Conservation (phyloP, 495 filamentous ascomycete genomes). For the Ramalina intermedia region DNA sequence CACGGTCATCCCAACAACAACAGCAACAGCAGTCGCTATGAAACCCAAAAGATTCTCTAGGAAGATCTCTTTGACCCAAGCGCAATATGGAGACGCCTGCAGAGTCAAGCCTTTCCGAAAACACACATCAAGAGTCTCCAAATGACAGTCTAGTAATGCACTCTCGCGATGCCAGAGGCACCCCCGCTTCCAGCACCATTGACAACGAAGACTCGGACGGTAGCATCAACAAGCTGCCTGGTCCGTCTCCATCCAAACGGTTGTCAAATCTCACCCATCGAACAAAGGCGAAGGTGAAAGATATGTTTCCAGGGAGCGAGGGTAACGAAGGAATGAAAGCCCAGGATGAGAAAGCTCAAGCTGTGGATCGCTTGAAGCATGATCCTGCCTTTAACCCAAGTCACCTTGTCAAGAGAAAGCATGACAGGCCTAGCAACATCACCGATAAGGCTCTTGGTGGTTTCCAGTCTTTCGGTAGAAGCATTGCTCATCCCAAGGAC, state of each 20-base stretch:
- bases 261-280: conserved; percentile 5
- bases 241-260: neutral
- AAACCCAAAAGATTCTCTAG: too few species aligned
- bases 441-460: conserved; percentile 7
- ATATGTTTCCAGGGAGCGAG: neutral
- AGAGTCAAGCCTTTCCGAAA: too few species aligned
- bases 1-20: too few species aligned
- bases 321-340: neutral
- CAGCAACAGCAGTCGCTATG: too few species aligned
- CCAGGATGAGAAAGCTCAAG: neutral
- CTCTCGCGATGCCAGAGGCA: neutral
- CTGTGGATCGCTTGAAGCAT: conserved; percentile 4
- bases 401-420: conserved; percentile 5
- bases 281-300: conserved; percentile 8
- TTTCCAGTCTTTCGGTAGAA: conserved; percentile 13
- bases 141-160: too few species aligned
- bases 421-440: conserved; percentile 1
- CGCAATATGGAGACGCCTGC: too few species aligned
- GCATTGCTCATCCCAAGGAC: conserved; percentile 21
- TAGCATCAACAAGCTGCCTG: neutral
- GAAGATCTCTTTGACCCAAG: too few species aligned
- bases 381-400: conserved; percentile 19
- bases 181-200: neutral
- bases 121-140: too few species aligned
- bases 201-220: neutral